Base-by-base conservation (phyloP, 1,284 basidiomycete genomes). In the Cutaneotrichosporon spelunceum region DNA sequence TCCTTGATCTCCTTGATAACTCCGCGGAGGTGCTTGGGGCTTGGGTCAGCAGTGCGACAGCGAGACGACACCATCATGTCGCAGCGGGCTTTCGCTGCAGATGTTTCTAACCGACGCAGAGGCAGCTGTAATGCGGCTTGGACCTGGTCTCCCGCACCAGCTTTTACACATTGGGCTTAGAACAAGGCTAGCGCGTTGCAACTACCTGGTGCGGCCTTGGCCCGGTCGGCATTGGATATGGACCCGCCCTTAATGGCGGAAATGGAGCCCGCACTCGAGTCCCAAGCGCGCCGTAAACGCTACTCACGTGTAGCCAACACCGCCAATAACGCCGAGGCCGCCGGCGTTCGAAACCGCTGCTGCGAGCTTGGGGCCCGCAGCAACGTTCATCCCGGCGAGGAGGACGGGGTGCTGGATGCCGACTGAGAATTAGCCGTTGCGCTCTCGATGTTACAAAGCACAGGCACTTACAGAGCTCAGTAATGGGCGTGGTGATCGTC, bases 321-420 rank as follows among this genome's bases (percentile, higher is more conserved):
- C 91, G 55, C 91, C 91, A 66, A 94, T 90, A 59, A 93, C 90
- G 64, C 91, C 91, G 34, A 93, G 73, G 54, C 91, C 91, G 49
- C 89, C 89, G 50, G 90, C 90, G 70, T 93, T 93, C 6, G 78
- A 75, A 2, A 78, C 77, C 34, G 90, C 91, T 50, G 91, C 91
- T 13, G 90, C 81, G 19, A 93, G 84, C 73, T 90, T 88, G 13
- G 91, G 89, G 13, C 91, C 91, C 49, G 90, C 88, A 39, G 90
- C 90, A 26, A 90, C 88, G 72, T 92, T 91, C 90, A 92, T 91
- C 27, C 64, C 64, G 24, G 93, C 92, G 33, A 95, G 86, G 65
- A 94, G 79, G 69, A 95, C 84, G 49, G 92, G 92, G 75, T 95
- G 92, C 77, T 88, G 84, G 78, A 94, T 87, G 61, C 86, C 86